Conservation (phyloP, 331 rosid genomes). For the Malus hybrid region DNA sequence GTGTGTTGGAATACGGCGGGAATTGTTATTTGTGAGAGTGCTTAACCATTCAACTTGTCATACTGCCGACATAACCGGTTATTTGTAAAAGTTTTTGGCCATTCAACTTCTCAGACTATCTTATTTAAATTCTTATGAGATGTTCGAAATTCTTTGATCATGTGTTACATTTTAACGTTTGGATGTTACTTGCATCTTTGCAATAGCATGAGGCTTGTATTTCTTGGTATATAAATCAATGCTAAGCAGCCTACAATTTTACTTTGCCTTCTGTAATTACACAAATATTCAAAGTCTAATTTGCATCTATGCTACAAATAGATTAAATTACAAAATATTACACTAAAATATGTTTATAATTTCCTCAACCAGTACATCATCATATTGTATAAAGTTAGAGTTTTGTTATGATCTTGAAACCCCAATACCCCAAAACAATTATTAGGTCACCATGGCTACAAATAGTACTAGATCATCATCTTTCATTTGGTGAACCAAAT, state of each 20-base stretch:
- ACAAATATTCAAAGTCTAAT: not conserved
- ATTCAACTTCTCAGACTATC: too few species aligned
- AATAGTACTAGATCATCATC: not conserved
- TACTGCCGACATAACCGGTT: too few species aligned
- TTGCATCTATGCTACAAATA: not conserved
- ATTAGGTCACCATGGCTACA: too few species aligned
- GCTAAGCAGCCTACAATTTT: not conserved
- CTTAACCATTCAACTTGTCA: too few species aligned
- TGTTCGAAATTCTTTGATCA: too few species aligned
- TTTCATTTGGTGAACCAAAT: not conserved
- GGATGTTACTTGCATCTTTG: not conserved
- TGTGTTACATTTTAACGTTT: not conserved
- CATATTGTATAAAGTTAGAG: not conserved
- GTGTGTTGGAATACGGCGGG: too few species aligned
- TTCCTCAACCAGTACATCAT: conserved; percentile 5
- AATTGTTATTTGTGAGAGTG: too few species aligned
- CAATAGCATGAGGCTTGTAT: not conserved
- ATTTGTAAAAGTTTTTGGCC: too few species aligned
- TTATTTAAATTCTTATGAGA: too few species aligned
- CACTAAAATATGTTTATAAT: not conserved
- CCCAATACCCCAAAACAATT: not conserved
- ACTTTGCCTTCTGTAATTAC: not conserved
- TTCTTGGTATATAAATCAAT: not conserved
- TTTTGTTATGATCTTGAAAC: not conserved
- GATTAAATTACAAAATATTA: not conserved